Evolutionary conservation across 257 asterid genomes (phyloP).

Genomic region (Ligustrum vulgare): DNA sequence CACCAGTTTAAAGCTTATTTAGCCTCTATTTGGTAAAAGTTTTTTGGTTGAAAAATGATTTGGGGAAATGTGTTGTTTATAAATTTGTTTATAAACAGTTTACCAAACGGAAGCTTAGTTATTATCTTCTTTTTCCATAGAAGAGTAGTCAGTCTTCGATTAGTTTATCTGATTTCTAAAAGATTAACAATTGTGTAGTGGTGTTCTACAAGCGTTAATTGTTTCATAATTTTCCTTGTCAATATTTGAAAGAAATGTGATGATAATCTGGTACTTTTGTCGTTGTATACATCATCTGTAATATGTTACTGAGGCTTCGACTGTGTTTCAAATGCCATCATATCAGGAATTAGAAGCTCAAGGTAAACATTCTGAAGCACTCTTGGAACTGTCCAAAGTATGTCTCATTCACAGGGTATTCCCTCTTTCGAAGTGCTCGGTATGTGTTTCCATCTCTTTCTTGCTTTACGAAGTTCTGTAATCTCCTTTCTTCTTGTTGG

Average conservation of each 20-base stretch:
- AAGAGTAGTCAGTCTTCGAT: neutral
- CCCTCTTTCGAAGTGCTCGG: slow-evolving; percentile 86
- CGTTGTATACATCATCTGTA: slow-evolving; percentile 7
- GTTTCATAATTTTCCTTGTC: neutral
- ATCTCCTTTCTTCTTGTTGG: slow-evolving; percentile 15
- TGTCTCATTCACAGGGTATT: slow-evolving; percentile 75
- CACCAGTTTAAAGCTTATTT: neutral
- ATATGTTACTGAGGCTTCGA: slow-evolving; percentile 16
- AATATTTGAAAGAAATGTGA: slow-evolving; percentile 7
- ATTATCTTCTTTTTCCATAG: slow-evolving; percentile 7
- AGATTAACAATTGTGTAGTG: neutral
- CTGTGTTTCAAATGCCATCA: slow-evolving; percentile 24
- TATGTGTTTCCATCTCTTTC: slow-evolving; percentile 35
- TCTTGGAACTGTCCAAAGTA: slow-evolving; percentile 64
- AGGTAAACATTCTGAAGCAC: slow-evolving; percentile 69
- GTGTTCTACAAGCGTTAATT: slow-evolving; percentile 6
- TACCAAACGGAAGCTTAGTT: neutral
- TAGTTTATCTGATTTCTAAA: slow-evolving; percentile 7
- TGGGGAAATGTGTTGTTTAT: too few species aligned
- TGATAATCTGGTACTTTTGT: slow-evolving; percentile 1
- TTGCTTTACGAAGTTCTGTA: slow-evolving; percentile 10
- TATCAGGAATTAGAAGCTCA: slow-evolving; percentile 91
- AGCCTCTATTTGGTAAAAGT: too few species aligned
- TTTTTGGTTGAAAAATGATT: too few species aligned
- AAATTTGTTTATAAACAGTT: too few species aligned